Base-by-base conservation (phyloP, 306 rosid species). In the Mucuna pruriens region DNA sequence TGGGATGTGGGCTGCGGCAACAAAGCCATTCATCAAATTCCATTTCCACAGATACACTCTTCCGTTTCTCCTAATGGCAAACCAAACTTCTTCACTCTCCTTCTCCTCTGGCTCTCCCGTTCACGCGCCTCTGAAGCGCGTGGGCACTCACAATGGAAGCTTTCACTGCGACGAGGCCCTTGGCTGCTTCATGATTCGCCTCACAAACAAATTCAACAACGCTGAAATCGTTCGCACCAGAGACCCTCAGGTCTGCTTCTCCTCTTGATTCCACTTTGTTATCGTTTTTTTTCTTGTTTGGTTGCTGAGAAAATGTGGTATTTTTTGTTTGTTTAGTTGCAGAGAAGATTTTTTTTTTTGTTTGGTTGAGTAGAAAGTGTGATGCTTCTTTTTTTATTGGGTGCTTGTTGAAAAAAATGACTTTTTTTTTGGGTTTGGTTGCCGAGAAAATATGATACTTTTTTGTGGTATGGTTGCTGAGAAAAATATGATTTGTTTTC, bases 101-200 rank as follows among this genome's bases (percentile, higher is more conserved):
- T 25, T 77, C 39, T 7, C 65, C 13, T 42, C 87, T 7, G 82
- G 48, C 5, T 86, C 89, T 36, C 84, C 91, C 22, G 20, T 29
- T 77, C 40, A 84, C 71, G 65, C 85, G 13, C 70, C 92, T 0
- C 40, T 81, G 0, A 95, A 85, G 94, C 97, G 92, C 81, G 96
- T 93, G 1, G 99, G 99, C 46, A 96, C 99, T 4, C 99, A 96
- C 84, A 92, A 96, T 22, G 99, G 99, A 5, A 88, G 92, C 88
- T 96, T 96, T 86, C 99, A 96, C 84, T 96, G 99, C 80, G 99
- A 96, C 51, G 98, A 96, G 84, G 99, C 99, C 44, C 97, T 96
- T 69, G 99, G 98, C 34, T 96, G 98, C 90, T 96, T 96, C 92
- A 96, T 96, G 99, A 92, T 96, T 89, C 98, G 98, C 52, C 96